Conservation (phyloP, 225 moss, liverwort and hornwort genomes). For the Physcomitrium patens region DNA sequence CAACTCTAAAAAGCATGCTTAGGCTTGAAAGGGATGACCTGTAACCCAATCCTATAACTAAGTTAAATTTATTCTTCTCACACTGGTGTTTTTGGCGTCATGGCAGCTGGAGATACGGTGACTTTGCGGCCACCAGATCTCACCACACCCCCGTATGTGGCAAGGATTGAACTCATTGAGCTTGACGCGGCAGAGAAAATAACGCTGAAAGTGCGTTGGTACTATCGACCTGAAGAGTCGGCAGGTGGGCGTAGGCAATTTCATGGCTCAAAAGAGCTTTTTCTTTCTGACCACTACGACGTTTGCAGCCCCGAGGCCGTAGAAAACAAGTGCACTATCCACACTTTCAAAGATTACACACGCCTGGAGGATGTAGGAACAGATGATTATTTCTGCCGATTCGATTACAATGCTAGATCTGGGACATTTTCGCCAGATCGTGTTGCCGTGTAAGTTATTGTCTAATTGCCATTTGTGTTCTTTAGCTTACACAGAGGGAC, state of each 20-base stretch:
- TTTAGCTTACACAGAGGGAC: neutral
- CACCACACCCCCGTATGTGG: slow-evolving; percentile 67
- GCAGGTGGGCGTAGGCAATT: slow-evolving; percentile 70
- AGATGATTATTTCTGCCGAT: slow-evolving; percentile 73
- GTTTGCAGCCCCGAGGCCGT: slow-evolving; percentile 71
- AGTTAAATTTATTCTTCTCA: neutral
- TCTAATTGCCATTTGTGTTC: neutral
- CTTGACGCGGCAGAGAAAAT: slow-evolving; percentile 52
- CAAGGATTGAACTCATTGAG: slow-evolving; percentile 69
- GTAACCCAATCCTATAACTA: neutral
- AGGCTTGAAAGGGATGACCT: neutral
- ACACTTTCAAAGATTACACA: slow-evolving; percentile 75
- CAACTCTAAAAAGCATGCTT: no score
- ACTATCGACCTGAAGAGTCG: slow-evolving; percentile 80
- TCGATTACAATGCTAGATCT: slow-evolving; percentile 73
- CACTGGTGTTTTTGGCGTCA: neutral
- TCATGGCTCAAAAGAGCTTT: slow-evolving; percentile 77
- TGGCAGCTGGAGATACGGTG: slow-evolving; percentile 65
- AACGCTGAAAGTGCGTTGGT: slow-evolving; percentile 71
- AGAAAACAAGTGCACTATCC: slow-evolving; percentile 68
- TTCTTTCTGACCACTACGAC: slow-evolving; percentile 77
- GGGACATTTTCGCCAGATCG: slow-evolving; percentile 77
- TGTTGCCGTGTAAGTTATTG: slow-evolving; percentile 66
- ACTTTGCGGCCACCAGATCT: slow-evolving; percentile 72
- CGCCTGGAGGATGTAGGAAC: slow-evolving; percentile 64